Conservation (phyloP, 208 protist genomes). For the Leishmania amazonensis region DNA sequence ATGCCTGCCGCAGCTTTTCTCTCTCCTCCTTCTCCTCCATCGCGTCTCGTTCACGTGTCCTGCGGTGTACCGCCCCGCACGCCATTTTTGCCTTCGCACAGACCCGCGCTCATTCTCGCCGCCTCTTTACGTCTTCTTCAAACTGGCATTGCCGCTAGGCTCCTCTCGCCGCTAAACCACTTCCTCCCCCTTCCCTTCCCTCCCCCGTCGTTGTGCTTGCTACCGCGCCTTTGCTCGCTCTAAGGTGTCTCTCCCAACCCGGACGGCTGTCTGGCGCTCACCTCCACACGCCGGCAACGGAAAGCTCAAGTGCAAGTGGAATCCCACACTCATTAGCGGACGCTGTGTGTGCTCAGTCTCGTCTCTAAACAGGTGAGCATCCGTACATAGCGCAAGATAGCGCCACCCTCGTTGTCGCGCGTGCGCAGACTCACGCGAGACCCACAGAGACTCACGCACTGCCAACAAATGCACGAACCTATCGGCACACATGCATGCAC, state of each 20-base stretch:
- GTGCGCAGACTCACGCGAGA: not conserved
- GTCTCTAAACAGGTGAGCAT: not conserved
- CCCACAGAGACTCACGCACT: not conserved
- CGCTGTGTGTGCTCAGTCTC: not conserved
- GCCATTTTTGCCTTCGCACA: not conserved
- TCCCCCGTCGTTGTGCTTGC: not conserved
- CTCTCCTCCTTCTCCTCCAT: not conserved
- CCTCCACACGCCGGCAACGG: not conserved
- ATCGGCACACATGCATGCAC: not conserved
- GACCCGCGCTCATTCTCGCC: not conserved
- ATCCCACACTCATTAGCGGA: not conserved
- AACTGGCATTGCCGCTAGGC: not conserved
- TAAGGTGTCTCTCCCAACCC: not conserved
- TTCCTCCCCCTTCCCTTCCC: not conserved
- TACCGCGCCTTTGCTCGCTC: not conserved
- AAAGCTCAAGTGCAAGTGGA: not conserved
- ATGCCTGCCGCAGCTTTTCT: not conserved
- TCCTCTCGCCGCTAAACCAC: not conserved
- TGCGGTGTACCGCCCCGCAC: not conserved
- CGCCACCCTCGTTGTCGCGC: not conserved
- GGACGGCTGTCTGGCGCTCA: not conserved
- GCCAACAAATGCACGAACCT: not conserved
- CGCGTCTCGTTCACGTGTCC: not conserved
- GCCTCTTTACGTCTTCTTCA: not conserved
- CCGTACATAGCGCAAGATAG: not conserved